A percentile compares a stretch with the other conserved stretches of the same genome.
These are phyloP conservation scores for Solanum sitiens DNA, from an alignment of 257 asterid genomes.

Conservation along the genomic window DNA sequence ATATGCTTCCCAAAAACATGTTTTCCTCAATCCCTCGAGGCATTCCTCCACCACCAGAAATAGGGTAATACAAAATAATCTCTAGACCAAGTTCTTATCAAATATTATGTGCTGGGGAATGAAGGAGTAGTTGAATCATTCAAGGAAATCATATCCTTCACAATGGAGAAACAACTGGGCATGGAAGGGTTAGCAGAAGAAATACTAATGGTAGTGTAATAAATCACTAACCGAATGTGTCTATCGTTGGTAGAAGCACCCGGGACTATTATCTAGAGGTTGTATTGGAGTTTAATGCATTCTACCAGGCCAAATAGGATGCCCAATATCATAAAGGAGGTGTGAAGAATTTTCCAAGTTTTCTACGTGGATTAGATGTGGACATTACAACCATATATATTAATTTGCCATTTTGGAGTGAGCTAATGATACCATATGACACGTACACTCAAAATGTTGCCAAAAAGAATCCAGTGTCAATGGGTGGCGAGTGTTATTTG, in stretches of 20 bases:
- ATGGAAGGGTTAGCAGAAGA: background rate
- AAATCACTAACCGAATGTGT: background rate
- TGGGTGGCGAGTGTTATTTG: background rate
- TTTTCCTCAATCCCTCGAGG: background rate
- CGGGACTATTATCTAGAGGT: background rate
- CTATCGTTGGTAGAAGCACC: background rate
- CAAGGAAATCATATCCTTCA: background rate
- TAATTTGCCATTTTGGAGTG: background rate
- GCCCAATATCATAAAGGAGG: background rate
- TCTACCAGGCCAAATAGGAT: background rate
- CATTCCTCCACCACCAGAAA: background rate
- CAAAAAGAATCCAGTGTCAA: background rate
- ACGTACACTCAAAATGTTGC: background rate
- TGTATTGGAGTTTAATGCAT: background rate
- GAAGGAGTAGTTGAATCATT: too few relatives aligned
- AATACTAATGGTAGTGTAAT: background rate
- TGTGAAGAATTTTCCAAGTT: background rate
- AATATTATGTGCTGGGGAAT: background rate
- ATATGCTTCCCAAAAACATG: background rate
- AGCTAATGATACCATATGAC: background rate
- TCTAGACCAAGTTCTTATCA: too few relatives aligned
- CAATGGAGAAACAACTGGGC: background rate
- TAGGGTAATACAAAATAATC: background rate
- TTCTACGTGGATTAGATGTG: background rate
- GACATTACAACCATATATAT: background rate